These are phyloP conservation scores for Boletus subcaerulescens DNA, from an alignment of 768 basidiomycete genomes.

Conservation along the genomic window DNA sequence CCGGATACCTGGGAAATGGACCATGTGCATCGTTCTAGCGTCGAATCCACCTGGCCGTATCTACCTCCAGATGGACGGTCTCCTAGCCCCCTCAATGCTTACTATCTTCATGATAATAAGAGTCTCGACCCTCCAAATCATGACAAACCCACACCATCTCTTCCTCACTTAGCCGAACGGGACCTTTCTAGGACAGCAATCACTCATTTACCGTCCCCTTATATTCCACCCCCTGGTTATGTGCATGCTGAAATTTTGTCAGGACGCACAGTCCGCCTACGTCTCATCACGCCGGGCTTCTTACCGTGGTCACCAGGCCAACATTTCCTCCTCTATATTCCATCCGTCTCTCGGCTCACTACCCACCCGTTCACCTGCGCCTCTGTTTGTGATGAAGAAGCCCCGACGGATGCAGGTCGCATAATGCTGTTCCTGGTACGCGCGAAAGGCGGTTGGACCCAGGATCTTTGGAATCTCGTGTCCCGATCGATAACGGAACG, in stretches of 20 bases:
- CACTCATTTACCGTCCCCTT: conserved; percentile 13
- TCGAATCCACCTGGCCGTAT: not conserved
- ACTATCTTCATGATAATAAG: conserved; percentile 17
- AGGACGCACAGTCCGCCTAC: conserved; percentile 68
- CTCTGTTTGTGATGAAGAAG: conserved; percentile 52
- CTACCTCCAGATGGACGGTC: conserved; percentile 8
- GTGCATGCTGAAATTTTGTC: conserved; percentile 67
- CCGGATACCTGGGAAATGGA: conserved; percentile 29
- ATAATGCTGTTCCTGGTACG: conserved; percentile 67
- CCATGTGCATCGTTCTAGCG: conserved; percentile 3
- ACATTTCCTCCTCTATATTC: conserved; percentile 67
- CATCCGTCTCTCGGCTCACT: conserved; percentile 56
- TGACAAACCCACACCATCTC: not conserved
- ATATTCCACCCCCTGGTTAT: conserved; percentile 62
- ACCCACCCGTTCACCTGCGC: conserved; percentile 76
- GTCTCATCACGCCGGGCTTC: conserved; percentile 53
- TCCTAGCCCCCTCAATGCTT: conserved; percentile 24
- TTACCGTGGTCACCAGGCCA: conserved; percentile 76
- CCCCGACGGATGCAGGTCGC: conserved; percentile 43
- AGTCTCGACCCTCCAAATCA: not conserved
- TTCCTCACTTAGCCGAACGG: not conserved
- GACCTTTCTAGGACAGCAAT: not conserved
- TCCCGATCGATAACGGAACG: conserved; percentile 34
- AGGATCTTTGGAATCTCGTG: conserved; percentile 59
- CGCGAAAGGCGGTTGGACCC: conserved; percentile 68